Percentiles rank a stretch among this genome's conserved stretches.
Conservation (phyloP, 192 early-diverging fungal species). For the Coemansia sp. region DNA sequence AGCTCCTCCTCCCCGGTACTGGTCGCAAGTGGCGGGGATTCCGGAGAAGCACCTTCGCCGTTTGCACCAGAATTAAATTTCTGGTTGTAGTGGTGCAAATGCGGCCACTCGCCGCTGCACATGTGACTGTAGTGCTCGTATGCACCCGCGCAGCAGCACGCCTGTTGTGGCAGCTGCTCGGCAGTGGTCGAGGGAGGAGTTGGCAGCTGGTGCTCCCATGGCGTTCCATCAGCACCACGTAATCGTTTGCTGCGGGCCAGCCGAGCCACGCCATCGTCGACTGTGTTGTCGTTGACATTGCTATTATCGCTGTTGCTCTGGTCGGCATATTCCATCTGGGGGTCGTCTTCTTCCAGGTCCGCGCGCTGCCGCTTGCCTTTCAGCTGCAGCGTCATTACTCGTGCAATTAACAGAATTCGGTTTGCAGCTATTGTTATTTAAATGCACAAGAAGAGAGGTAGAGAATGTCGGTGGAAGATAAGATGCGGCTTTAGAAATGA, state of each 20-base stretch:
- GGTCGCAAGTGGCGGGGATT: conserved; percentile 20
- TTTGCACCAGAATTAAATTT: background rate
- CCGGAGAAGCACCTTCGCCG: conserved; percentile 9
- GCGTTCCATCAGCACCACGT: conserved; percentile 12
- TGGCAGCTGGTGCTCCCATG: conserved; percentile 9
- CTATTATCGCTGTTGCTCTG: background rate
- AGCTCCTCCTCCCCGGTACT: conserved; percentile 10
- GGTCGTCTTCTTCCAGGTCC: background rate
- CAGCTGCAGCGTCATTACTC: background rate
- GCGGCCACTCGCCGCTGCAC: conserved; percentile 3
- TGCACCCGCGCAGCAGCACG: background rate
- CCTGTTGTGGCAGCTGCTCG: background rate
- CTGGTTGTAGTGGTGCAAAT: background rate
- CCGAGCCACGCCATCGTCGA: conserved; percentile 6
- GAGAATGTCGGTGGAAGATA: background rate
- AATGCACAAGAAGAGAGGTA: background rate
- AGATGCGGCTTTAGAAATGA: background rate
- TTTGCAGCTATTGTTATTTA: background rate
- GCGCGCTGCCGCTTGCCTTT: conserved; percentile 11
- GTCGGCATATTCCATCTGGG: background rate
- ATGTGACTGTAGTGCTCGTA: background rate
- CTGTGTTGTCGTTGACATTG: background rate
- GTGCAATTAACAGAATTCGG: background rate
- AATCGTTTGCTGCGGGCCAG: conserved; percentile 15
- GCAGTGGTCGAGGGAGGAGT: conserved; percentile 1